Percentiles rank a stretch among this genome's conserved stretches.
These are phyloP conservation scores for Aureobasidium sp. DNA, from an alignment of 2,329 filamentous ascomycete species.

Conservation along the genomic window DNA sequence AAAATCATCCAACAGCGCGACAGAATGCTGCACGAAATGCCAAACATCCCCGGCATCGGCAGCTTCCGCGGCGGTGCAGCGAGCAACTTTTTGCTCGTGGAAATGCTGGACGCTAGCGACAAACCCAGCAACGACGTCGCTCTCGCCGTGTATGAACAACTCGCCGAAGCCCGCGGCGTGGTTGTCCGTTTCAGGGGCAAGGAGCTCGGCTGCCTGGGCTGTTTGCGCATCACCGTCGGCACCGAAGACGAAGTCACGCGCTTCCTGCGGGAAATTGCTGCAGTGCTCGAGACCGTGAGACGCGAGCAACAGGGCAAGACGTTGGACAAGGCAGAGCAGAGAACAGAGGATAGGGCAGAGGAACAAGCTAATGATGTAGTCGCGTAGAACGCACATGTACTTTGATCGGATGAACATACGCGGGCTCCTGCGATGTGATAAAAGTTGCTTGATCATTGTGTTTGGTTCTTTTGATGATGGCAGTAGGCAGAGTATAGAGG, in stretches of 20 bases:
- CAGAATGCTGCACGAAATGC: conserved; percentile 64
- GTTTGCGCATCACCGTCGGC: conserved; percentile 83
- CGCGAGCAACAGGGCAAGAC: conserved; percentile 24
- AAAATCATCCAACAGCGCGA: conserved; percentile 67
- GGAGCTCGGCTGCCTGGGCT: conserved; percentile 81
- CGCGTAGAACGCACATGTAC: too few relatives aligned
- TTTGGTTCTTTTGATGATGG: too few relatives aligned
- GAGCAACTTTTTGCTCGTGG: conserved; percentile 84
- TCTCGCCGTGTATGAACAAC: conserved; percentile 67
- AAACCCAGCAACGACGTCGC: conserved; percentile 72
- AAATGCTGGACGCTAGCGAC: conserved; percentile 62
- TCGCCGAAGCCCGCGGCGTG: conserved; percentile 80
- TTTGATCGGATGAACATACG: too few relatives aligned
- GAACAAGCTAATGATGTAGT: conserved; percentile 41
- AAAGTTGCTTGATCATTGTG: too few relatives aligned
- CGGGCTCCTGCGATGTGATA: too few relatives aligned
- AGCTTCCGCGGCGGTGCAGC: conserved; percentile 68
- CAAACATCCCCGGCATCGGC: conserved; percentile 68
- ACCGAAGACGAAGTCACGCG: conserved; percentile 77
- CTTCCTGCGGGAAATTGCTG: conserved; percentile 60
- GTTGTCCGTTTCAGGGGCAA: conserved; percentile 91
- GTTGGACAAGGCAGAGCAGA: conserved; percentile 23
- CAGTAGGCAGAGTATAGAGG: too few relatives aligned
- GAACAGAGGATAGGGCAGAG: conserved; percentile 38
- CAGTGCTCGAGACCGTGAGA: conserved; percentile 42